Percentiles rank a stretch among this genome's conserved stretches.
Conservation (phyloP, 768 basidiomycete species). For the Phylloporus sp. region DNA sequence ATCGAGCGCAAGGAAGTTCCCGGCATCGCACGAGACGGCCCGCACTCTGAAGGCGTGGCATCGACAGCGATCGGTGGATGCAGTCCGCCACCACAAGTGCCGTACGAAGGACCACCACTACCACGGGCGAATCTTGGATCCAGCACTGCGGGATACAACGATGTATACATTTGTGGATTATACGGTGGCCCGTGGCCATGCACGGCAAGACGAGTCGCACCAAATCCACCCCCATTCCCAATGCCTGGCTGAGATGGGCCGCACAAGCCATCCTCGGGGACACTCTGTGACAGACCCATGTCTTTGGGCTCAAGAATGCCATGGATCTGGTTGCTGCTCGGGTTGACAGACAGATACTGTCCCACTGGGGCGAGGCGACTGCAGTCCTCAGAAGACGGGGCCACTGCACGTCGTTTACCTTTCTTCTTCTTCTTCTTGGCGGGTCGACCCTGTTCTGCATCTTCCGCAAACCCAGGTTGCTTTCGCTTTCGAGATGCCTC, state of each 20-base stretch:
- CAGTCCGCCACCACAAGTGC: background rate
- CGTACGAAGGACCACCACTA: background rate
- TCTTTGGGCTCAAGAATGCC: conserved; percentile 14
- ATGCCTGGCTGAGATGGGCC: conserved; percentile 17
- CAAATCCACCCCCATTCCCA: conserved; percentile 17
- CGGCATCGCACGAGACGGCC: conserved; percentile 1
- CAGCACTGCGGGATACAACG: conserved; percentile 10
- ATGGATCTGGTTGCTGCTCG: conserved; percentile 15
- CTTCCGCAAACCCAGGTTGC: conserved; percentile 24
- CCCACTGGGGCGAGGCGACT: background rate
- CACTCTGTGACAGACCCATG: conserved; percentile 17
- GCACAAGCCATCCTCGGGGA: conserved; percentile 7
- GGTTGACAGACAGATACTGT: background rate
- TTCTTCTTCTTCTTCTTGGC: conserved; percentile 28
- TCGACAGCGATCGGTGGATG: background rate
- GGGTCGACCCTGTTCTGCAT: conserved; percentile 10
- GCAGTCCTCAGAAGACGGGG: conserved; percentile 9
- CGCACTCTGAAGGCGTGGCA: background rate
- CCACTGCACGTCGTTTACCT: conserved; percentile 24
- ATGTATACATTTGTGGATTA: background rate
- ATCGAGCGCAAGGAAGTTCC: background rate
- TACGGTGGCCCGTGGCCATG: conserved; percentile 1
- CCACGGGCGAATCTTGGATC: conserved; percentile 10
- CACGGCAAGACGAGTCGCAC: conserved; percentile 8
- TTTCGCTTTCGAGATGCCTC: conserved; percentile 35